phyloP scores from a whole-genome alignment of 768 basidiomycete genomes.

The Boletales sp. region DNA sequence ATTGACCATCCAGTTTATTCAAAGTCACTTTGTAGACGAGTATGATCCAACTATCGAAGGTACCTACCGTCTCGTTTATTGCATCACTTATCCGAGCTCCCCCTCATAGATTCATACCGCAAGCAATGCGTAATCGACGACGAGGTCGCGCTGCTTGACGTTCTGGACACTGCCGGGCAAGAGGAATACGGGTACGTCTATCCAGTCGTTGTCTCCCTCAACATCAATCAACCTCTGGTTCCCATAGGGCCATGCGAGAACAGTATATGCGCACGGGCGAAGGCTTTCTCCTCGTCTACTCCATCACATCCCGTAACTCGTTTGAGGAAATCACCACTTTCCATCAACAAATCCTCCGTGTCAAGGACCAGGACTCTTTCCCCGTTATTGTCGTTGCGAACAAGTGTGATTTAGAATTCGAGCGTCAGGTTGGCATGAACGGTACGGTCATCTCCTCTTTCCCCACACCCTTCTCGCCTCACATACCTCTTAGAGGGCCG shows the following conservation, averaged over 20 bases:
- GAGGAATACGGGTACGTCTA: slow-evolving; percentile 90
- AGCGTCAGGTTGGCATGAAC: slow-evolving; percentile 93
- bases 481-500: slow-evolving; percentile 75
- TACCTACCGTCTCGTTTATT: slow-evolving; percentile 24
- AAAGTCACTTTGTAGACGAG: slow-evolving; percentile 90
- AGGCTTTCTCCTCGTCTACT: slow-evolving; percentile 96
- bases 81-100: neutral
- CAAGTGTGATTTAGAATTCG: slow-evolving; percentile 94
- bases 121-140: slow-evolving; percentile 98
- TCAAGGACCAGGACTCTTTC: slow-evolving; percentile 94
- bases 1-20: slow-evolving; percentile 97
- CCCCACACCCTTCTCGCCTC: neutral
- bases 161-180: slow-evolving; percentile 95
- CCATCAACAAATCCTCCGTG: slow-evolving; percentile 93
- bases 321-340: slow-evolving; percentile 97
- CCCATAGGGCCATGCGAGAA: slow-evolving; percentile 88
- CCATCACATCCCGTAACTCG: slow-evolving; percentile 95
- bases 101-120: slow-evolving; percentile 78
- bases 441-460: slow-evolving; percentile 44
- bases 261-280: slow-evolving; percentile 99
- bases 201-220: neutral
- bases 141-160: slow-evolving; percentile 96
- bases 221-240: neutral
- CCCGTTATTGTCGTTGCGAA: slow-evolving; percentile 98
- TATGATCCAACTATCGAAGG: slow-evolving; percentile 96